phyloP scores from a whole-genome alignment of 768 basidiomycete genomes.

The Termitomyces sp. region DNA sequence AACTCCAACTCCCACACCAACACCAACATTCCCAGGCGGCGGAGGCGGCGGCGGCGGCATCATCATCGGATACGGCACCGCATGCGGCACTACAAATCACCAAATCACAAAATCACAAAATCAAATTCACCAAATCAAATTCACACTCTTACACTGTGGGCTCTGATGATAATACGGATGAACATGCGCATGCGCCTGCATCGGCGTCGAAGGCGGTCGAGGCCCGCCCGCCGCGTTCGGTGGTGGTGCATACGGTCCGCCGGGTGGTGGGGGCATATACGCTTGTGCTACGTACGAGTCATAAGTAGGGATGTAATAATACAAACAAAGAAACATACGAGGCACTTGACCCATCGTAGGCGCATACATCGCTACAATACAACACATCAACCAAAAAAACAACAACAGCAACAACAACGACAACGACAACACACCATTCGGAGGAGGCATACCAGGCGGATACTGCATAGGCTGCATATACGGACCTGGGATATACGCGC shows the following conservation, averaged over 20 bases:
- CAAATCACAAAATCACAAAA: no score
- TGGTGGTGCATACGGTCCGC: conserved; percentile 58
- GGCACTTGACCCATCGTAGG: conserved; percentile 88
- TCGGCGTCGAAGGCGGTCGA: conserved; percentile 85
- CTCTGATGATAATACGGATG: conserved; percentile 89
- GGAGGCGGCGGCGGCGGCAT: conserved; percentile 67
- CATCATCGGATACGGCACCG: conserved; percentile 90
- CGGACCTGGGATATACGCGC: conserved; percentile 73
- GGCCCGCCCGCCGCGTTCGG: conserved; percentile 71
- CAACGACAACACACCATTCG: conserved; percentile 47
- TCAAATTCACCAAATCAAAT: no score
- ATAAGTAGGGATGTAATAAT: conserved; percentile 4
- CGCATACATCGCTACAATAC: conserved; percentile 68
- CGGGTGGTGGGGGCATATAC: conserved; percentile 79
- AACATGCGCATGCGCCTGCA: conserved; percentile 79
- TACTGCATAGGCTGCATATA: conserved; percentile 88
- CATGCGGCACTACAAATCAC: conserved; percentile 65
- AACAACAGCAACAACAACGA: conserved; percentile 6
- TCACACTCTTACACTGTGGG: conserved; percentile 63
- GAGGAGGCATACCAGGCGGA: conserved; percentile 75
- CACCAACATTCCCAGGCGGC: conserved; percentile 33
- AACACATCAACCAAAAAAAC: no score
- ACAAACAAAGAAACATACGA: conserved; percentile 46
- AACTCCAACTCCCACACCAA: no score
- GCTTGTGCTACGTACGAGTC: conserved; percentile 47